Conservation (phyloP, 83 land plant genomes). For the Picea engelmannii region DNA sequence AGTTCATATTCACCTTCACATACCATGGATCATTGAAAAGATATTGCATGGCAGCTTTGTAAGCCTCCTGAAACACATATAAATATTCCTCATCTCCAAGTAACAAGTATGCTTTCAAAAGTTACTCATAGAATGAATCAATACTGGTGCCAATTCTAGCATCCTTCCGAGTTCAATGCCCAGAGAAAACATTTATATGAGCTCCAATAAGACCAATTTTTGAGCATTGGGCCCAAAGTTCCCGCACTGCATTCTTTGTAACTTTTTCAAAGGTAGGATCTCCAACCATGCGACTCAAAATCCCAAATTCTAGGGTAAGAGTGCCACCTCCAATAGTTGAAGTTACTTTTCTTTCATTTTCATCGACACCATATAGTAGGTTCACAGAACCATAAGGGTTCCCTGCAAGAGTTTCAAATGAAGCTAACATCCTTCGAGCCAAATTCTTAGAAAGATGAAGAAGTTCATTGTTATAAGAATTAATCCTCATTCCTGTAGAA, state of each 20-base stretch:
- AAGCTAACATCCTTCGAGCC: too few relatives aligned
- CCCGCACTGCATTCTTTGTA: conserved; percentile 85
- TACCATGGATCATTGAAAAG: conserved; percentile 96
- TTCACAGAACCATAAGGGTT: too few relatives aligned
- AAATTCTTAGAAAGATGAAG: too few relatives aligned
- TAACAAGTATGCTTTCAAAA: conserved; percentile 79
- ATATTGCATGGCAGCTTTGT: conserved; percentile 92
- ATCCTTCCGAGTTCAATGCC: conserved; percentile 99
- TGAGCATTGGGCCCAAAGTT: conserved; percentile 89
- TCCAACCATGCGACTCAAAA: conserved; percentile 84
- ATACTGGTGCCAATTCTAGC: conserved; percentile 93
- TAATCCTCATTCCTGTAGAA: too few relatives aligned
- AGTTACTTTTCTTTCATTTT: too few relatives aligned
- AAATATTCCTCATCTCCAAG: conserved; percentile 98
- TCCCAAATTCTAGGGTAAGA: conserved; percentile 88
- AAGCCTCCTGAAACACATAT: conserved; percentile 91
- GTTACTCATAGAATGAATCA: too few relatives aligned
- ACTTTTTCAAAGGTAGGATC: conserved; percentile 90
- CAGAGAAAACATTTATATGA: conserved; percentile 84
- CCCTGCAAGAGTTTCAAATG: too few relatives aligned
- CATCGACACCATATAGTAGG: too few relatives aligned
- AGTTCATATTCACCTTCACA: too few relatives aligned
- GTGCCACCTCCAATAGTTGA: too few relatives aligned
- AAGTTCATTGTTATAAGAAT: too few relatives aligned
- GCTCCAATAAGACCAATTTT: conserved; percentile 88